Evolutionary conservation across 2,329 filamentous ascomycete genomes (phyloP), one percentile per base, ranked within the genome.

Genomic region (Apiospora rasikravindrae): DNA sequence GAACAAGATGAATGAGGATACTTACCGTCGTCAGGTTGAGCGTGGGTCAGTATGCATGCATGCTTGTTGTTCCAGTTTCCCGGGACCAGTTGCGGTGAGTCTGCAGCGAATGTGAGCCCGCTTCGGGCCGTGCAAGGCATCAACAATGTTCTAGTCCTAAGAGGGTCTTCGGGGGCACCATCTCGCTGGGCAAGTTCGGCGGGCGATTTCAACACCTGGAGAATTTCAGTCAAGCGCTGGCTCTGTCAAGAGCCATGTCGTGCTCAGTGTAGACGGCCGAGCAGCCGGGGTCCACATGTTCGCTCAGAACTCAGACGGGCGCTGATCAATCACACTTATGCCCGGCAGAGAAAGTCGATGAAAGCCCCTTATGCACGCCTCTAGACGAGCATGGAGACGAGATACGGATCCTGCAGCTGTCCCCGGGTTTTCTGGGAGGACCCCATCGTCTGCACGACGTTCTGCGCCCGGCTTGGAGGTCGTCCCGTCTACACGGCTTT

Each of bases 401-500:
- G 51, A 19, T 57, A 6, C 51, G 51, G 2, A 57, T 57, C 26
- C 51, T 57, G 8, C 51, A 57, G 51, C 26, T 33, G 7, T 19
- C 26, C 3, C 51, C 51, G 14, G 51, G 51, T 26, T 33, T 33
- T 7, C 26, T 33, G 51, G 51, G 14, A 10, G 4, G 51, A 57
- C 5, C 51, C 51, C 14, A 7, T 57, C 51, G 51, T 57, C 51
- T 57, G 16, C 51, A 57, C 14, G 13, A 57, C 26, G 0, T 57
- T 22, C 26, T 33, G 26, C 16, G 26, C 51, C 26, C 13, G 51
- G 51, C 19, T 69, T 6, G n/a, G 42, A 66, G 33, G n/a, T 1
- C 45, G 49, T 11, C 66, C 64, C 10, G 40, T 7, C 1, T 71
- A 71, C 37, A 67, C 68, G 24, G 70, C 67, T 3, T 22, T 72